A percentile compares a stretch with the other conserved stretches of the same genome.
These are phyloP conservation scores for Cyclotella sp. DNA, from an alignment of 108 stramenopile species.

Conservation along the genomic window DNA sequence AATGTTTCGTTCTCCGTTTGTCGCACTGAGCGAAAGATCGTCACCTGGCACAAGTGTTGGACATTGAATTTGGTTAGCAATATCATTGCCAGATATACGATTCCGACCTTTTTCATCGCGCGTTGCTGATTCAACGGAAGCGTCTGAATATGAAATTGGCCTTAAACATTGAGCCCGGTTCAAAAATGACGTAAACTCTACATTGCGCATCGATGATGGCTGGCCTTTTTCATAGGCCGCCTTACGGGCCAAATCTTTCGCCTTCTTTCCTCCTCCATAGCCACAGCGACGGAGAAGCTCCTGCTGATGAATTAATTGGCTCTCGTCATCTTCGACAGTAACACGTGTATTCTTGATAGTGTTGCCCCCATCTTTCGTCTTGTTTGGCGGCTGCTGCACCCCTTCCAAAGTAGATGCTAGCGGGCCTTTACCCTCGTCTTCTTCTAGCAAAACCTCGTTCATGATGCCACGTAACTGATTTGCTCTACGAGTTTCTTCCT, in stretches of 20 bases:
- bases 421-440: conserved; percentile 14
- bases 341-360: not conserved
- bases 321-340: conserved; percentile 7
- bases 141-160: too few species aligned
- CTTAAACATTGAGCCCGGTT: not conserved
- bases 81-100: too few species aligned
- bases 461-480: not conserved
- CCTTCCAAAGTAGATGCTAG: not conserved
- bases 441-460: not conserved
- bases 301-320: conserved; percentile 8
- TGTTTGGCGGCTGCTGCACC: not conserved
- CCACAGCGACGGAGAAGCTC: conserved; percentile 6
- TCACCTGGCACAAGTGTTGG: too few species aligned
- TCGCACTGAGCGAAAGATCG: too few species aligned
- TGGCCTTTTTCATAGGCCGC: too few species aligned
- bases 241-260: conserved; percentile 7
- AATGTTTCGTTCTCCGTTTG: too few species aligned
- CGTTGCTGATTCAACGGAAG: too few species aligned
- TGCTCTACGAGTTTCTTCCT: conserved; percentile 18
- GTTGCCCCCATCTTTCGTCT: not conserved
- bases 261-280: conserved; percentile 22
- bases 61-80: too few species aligned
- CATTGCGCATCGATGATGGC: not conserved
- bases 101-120: too few species aligned
- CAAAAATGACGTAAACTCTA: not conserved